A percentile compares a stretch with the other conserved stretches of the same genome.
Evolutionary conservation across 441 rosid species (phyloP).

Genomic region (Jatropha podagrica): DNA sequence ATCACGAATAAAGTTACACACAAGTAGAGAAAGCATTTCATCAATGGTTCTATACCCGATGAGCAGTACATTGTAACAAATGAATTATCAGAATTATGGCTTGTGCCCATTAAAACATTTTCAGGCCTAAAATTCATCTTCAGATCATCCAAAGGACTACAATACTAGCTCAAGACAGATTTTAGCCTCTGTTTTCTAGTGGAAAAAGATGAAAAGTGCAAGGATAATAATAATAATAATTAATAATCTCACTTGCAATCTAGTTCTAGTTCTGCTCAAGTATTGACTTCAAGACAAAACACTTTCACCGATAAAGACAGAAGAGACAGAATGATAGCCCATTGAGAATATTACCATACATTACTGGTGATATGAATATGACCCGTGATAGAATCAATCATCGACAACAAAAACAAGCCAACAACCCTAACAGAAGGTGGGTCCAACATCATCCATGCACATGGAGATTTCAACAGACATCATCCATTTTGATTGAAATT

Average conservation of each 20-base stretch:
- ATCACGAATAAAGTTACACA: too few relatives aligned
- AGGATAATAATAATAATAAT: neutral
- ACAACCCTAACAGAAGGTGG: slow-evolving; percentile 5
- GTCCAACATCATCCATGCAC: neutral
- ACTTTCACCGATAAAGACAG: neutral
- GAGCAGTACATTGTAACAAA: too few relatives aligned
- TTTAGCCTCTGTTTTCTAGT: too few relatives aligned
- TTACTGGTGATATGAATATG: neutral
- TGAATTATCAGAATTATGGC: too few relatives aligned
- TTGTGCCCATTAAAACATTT: too few relatives aligned
- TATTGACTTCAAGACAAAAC: neutral
- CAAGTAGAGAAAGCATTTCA: too few relatives aligned
- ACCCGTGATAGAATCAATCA: neutral
- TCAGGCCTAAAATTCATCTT: too few relatives aligned
- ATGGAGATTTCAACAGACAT: neutral
- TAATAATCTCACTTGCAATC: neutral
- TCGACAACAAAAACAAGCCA: neutral
- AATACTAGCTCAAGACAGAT: too few relatives aligned
- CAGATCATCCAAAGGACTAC: too few relatives aligned
- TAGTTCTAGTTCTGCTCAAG: neutral
- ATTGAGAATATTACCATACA: neutral
- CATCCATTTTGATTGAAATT: slow-evolving; percentile 14
- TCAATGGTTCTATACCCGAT: too few relatives aligned
- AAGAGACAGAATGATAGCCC: neutral
- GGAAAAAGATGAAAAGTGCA: neutral